Base-by-base conservation (phyloP, 140 eudicot genomes). In the Anethum foeniculum region DNA sequence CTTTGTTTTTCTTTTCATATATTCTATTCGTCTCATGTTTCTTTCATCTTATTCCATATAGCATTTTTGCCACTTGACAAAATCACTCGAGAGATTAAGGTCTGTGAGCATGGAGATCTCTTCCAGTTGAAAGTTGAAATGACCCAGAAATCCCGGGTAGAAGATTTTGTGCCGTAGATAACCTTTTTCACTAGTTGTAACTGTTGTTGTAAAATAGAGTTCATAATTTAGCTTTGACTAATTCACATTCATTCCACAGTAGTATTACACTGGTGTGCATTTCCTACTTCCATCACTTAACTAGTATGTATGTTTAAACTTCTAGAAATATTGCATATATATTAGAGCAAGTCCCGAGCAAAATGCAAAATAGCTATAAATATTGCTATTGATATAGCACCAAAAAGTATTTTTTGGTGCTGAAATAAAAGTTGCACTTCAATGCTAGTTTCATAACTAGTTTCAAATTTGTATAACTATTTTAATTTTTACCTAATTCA, bases 201-300 rank as follows among this genome's bases (percentile, higher is more conserved):
- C 12, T 25, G 49, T 47, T 75, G 79, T 75, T 75, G 79, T 75
- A 75, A 47, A 27, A 75, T 32, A 75, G 30, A 18, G 64, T 25
- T 27, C 10, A 27, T 13, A 21, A 18, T 72, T 62, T 30, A 32
- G 74, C 3, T 67, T 30, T 67, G n/a, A 16, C 16, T 12, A 2
- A 67, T 14, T 13, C 74, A 30, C 11, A 30, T 32, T 28, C 43
- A 67, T 14, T 0, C 74, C 32, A 28, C 23, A 28, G 19, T 30
- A 12, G 7, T 13, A 4, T 39, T 30, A 27, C 39, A 67, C 21
- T 5, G 32, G 34, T 62, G 34, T 62, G 12, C 69, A 25, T 23
- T 62, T 25, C 14, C 34, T 1, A 60, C 69, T n/a, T n/a, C 12
- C 69, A 2, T 56, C 67, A 2, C 30, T 60, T 4, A 38, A n/a